Percentiles rank a stretch among this genome's conserved stretches.
Evolutionary conservation across 1,284 basidiomycete species (phyloP).

Genomic region (Ganoderma multipileum): DNA sequence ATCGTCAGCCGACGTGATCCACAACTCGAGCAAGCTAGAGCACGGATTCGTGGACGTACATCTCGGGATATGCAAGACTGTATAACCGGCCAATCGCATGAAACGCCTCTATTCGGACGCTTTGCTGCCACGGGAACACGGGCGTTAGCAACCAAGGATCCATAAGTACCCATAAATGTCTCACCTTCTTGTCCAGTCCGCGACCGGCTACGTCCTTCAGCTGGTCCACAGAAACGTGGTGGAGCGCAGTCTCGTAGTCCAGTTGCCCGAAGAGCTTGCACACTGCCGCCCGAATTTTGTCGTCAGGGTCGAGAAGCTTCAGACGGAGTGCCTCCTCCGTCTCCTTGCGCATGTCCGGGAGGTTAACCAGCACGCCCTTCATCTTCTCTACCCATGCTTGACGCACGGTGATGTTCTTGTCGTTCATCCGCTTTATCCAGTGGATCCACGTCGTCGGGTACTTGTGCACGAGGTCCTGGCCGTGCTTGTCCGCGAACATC

Average conservation of each 20-base stretch:
- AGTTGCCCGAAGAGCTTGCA: constrained; percentile 85
- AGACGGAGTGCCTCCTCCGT: constrained; percentile 76
- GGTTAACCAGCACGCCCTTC: constrained; percentile 65
- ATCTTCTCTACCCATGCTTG: constrained; percentile 82
- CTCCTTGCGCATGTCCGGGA: constrained; percentile 72
- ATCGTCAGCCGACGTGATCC: constrained; percentile 11
- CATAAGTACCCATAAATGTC: constrained; percentile 16
- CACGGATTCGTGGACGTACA: constrained; percentile 59
- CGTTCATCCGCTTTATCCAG: constrained; percentile 85
- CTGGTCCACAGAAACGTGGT: constrained; percentile 76
- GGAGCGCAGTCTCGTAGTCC: constrained; percentile 91
- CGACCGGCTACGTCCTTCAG: constrained; percentile 76
- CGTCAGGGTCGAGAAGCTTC: constrained; percentile 89
- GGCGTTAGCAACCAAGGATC: neutral
- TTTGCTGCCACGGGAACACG: constrained; percentile 48
- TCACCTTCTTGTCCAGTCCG: constrained; percentile 87
- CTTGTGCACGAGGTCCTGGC: constrained; percentile 76
- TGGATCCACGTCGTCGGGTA: constrained; percentile 88
- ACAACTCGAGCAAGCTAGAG: neutral
- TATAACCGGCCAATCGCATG: constrained; percentile 83
- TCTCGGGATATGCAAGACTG: constrained; percentile 85
- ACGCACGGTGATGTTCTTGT: constrained; percentile 78
- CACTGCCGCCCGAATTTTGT: constrained; percentile 86
- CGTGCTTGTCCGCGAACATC: constrained; percentile 86
- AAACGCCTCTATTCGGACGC: constrained; percentile 87